A percentile compares a stretch with the other conserved stretches of the same genome.
phyloP scores from a whole-genome alignment of 495 filamentous ascomycete genomes.

The Extremus antarcticus region DNA sequence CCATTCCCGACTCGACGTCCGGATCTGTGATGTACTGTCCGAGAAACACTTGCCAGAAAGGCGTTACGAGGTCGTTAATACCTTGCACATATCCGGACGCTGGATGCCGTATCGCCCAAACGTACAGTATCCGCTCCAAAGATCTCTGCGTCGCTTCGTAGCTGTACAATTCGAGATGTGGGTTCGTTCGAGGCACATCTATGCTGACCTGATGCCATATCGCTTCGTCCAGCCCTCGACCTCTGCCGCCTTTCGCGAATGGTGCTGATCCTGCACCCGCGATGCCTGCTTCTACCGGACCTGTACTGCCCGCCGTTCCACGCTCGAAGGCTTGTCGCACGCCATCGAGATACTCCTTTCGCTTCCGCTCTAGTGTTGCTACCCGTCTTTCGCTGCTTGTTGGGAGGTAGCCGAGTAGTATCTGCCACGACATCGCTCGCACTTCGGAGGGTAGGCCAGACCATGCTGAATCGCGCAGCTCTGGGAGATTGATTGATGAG shows the following conservation, averaged over 20 bases:
- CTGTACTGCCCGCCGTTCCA: constrained; percentile 34
- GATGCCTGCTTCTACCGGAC: constrained; percentile 3
- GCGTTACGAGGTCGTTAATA: constrained; percentile 95
- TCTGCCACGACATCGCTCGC: constrained; percentile 95
- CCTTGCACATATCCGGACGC: constrained; percentile 97
- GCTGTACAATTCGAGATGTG: constrained; percentile 84
- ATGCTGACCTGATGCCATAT: constrained; percentile 99
- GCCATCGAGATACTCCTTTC: constrained; percentile 93
- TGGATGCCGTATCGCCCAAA: constrained; percentile 95
- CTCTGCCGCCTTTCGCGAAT: constrained; percentile 35
- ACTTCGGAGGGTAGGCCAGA: constrained; percentile 90
- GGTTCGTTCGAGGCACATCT: constrained; percentile 93
- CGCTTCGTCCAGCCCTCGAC: constrained; percentile 78
- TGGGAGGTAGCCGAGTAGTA: constrained; percentile 88
- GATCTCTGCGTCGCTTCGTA: constrained; percentile 94
- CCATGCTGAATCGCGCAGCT: constrained; percentile 79
- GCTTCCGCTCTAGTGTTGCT: constrained; percentile 81
- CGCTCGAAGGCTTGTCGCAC: constrained; percentile 90
- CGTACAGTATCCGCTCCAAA: constrained; percentile 85
- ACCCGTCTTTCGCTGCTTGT: constrained; percentile 88
- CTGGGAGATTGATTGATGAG: constrained; percentile 72
- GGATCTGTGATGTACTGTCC: constrained; percentile 85
- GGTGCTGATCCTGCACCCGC: not conserved
- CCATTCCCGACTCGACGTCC: constrained; percentile 90
- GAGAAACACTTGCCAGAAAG: constrained; percentile 95